Conservation (phyloP, 1,284 basidiomycete genomes). For the Malassezia nana region DNA sequence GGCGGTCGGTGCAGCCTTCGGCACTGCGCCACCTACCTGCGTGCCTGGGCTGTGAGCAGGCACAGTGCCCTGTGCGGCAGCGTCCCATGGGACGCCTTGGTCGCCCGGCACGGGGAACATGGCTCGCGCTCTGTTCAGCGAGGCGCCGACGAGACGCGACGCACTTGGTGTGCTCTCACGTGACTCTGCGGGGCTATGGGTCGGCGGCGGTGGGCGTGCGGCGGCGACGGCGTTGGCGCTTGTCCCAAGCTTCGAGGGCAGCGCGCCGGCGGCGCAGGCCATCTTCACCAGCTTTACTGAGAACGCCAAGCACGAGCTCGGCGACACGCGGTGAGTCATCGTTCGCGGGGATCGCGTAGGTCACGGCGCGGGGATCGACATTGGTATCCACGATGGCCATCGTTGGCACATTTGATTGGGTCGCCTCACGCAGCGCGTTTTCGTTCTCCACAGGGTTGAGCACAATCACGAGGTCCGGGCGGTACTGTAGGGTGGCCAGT, state of each 20-base stretch:
- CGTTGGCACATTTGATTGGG: slow-evolving; percentile 50
- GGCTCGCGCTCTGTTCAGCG: not conserved
- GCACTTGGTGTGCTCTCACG: not conserved
- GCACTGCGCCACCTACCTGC: not conserved
- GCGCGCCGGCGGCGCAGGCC: slow-evolving; percentile 28
- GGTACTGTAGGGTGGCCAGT: slow-evolving; percentile 57
- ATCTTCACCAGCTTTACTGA: slow-evolving; percentile 70
- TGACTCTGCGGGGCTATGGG: not conserved
- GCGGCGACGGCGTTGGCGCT: slow-evolving; percentile 20
- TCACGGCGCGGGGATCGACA: slow-evolving; percentile 87
- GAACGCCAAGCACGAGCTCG: slow-evolving; percentile 77
- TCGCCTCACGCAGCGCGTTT: slow-evolving; percentile 50
- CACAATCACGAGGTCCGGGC: slow-evolving; percentile 77
- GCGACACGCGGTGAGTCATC: slow-evolving; percentile 84
- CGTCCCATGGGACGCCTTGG: not conserved
- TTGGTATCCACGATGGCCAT: slow-evolving; percentile 77
- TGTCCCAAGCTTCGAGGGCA: slow-evolving; percentile 31
- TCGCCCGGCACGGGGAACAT: not conserved
- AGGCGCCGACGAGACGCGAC: not conserved
- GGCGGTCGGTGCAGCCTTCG: no score
- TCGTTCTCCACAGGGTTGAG: slow-evolving; percentile 77
- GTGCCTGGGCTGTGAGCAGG: not conserved
- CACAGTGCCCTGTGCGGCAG: not conserved
- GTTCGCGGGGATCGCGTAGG: slow-evolving; percentile 96
- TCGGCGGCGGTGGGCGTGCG: not conserved